Conservation (phyloP, 2,329 filamentous ascomycete genomes). For the Annulohypoxylon truncatum region DNA sequence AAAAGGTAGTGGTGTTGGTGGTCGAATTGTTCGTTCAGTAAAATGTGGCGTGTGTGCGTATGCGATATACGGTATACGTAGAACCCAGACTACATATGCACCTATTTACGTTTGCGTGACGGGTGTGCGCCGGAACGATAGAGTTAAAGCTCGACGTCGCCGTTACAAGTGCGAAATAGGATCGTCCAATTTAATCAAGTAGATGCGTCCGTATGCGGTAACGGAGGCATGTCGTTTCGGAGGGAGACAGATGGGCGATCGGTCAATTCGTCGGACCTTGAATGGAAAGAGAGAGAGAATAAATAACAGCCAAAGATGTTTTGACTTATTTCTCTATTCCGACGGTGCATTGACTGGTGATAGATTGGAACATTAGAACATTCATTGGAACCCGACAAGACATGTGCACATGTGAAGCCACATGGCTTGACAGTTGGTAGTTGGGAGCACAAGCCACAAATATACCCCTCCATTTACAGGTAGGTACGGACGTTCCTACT, state of each 20-base stretch:
- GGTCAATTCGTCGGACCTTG: background rate
- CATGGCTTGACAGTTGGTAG: constrained; percentile 21
- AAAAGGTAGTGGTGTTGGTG: background rate
- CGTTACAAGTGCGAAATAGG: constrained; percentile 1
- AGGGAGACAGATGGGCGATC: background rate
- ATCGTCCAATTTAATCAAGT: constrained; percentile 23
- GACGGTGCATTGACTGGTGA: constrained; percentile 20
- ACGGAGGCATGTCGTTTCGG: constrained; percentile 14
- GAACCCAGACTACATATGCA: background rate
- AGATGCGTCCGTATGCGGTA: constrained; percentile 12
- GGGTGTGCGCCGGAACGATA: constrained; percentile 11
- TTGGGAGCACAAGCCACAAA: background rate
- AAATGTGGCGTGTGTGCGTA: background rate
- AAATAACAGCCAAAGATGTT: constrained; percentile 22
- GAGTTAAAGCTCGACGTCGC: constrained; percentile 8
- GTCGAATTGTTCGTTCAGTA: background rate
- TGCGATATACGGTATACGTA: background rate
- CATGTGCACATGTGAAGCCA: constrained; percentile 37
- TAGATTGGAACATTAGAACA: background rate
- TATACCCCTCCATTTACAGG: background rate
- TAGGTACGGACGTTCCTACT: background rate
- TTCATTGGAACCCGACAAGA: constrained; percentile 15
- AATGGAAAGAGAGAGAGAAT: background rate
- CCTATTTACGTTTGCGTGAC: background rate
- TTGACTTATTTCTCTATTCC: constrained; percentile 26